Percentiles rank a stretch among this genome's conserved stretches.
These are phyloP conservation scores for Sclerotinia minor DNA, from an alignment of 2,329 filamentous ascomycete species.

Conservation along the genomic window DNA sequence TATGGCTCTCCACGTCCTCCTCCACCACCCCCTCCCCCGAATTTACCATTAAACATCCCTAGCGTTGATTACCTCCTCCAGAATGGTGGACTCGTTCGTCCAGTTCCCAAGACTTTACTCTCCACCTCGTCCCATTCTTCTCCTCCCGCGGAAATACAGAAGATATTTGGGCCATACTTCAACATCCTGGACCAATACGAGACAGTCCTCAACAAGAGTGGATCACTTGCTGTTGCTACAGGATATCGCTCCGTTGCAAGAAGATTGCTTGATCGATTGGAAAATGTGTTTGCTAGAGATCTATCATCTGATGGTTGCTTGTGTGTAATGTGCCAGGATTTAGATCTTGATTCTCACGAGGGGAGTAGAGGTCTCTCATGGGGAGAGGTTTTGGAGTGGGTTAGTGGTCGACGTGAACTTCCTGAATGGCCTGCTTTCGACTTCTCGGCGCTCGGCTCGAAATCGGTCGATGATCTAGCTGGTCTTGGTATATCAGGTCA, in stretches of 20 bases:
- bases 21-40: conserved; percentile 68
- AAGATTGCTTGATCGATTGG: conserved; percentile 81
- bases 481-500: conserved; percentile 56
- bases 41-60: conserved; percentile 64
- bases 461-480: conserved; percentile 57
- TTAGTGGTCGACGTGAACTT: conserved; percentile 83
- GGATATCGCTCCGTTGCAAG: conserved; percentile 94
- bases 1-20: conserved; percentile 53
- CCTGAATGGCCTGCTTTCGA: conserved; percentile 88
- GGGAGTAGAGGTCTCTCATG: conserved; percentile 76
- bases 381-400: conserved; percentile 92
- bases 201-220: conserved; percentile 76
- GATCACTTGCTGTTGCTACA: conserved; percentile 90
- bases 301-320: conserved; percentile 82
- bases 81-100: conserved; percentile 75
- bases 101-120: conserved; percentile 73
- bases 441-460: conserved; percentile 61
- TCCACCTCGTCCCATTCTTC: conserved; percentile 47
- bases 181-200: conserved; percentile 84
- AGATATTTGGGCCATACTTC: conserved; percentile 80
- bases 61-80: conserved; percentile 90
- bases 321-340: conserved; percentile 76
- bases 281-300: conserved; percentile 91
- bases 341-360: conserved; percentile 47
- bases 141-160: conserved; percentile 59